Conservation (phyloP, 805 yeast species). For the Saturnispora gosingensis region DNA sequence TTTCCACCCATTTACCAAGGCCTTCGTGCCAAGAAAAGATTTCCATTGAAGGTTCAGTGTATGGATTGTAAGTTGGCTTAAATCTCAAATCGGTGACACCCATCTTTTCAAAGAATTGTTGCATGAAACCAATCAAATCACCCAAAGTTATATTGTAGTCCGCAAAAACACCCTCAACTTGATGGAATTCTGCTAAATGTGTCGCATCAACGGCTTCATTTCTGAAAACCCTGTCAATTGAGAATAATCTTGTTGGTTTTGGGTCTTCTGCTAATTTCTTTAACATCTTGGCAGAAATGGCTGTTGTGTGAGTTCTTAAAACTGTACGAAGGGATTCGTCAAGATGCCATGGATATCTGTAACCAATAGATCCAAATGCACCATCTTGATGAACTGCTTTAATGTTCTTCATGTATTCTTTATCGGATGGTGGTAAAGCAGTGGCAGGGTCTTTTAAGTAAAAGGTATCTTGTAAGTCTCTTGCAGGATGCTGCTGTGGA, state of each 20-base stretch:
- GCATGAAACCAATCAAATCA: constrained; percentile 96
- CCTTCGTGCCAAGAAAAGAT: constrained; percentile 96
- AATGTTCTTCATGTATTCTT: constrained; percentile 65
- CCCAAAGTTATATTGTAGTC: constrained; percentile 93
- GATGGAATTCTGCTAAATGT: constrained; percentile 98
- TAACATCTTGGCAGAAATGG: constrained; percentile 82
- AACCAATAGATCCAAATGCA: constrained; percentile 90
- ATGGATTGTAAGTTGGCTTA: constrained; percentile 98
- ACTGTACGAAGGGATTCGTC: constrained; percentile 88
- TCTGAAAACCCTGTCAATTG: constrained; percentile 97
- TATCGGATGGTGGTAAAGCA: constrained; percentile 79
- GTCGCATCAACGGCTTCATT: constrained; percentile 99
- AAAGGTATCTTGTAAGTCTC: constrained; percentile 98
- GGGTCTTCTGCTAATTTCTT: constrained; percentile 83
- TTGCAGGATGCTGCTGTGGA: constrained; percentile 99
- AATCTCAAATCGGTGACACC: constrained; percentile 93
- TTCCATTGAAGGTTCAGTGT: constrained; percentile 98
- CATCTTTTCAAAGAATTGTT: constrained; percentile 92
- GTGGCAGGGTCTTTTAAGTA: constrained; percentile 85
- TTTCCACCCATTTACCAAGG: constrained; percentile 94
- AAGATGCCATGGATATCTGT: constrained; percentile 95
- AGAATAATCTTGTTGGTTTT: constrained; percentile 82
- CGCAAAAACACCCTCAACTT: constrained; percentile 97
- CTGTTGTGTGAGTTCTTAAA: constrained; percentile 95
- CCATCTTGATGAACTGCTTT: constrained; percentile 83